Evolutionary conservation across 208 protist genomes (phyloP).

Genomic region (Kentomonas sorsogonicus): DNA sequence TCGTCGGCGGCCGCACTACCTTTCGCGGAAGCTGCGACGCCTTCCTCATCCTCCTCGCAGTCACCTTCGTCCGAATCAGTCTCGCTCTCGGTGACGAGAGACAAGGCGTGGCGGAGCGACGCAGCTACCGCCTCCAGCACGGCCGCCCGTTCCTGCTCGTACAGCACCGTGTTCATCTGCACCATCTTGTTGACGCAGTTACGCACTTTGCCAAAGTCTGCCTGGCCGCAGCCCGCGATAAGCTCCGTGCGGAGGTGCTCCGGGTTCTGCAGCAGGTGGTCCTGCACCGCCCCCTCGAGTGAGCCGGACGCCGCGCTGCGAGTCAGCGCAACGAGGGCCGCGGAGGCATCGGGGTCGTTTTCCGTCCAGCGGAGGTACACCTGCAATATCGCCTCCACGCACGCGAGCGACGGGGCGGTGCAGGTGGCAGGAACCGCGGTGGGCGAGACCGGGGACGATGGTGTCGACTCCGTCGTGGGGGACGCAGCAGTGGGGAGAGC

Average conservation of each 20-base stretch:
- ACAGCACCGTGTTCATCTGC: conserved; percentile 9
- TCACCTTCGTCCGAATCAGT: conserved; percentile 16
- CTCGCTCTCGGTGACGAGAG: conserved; percentile 20
- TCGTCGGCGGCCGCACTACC: background rate
- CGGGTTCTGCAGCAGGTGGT: conserved; percentile 51
- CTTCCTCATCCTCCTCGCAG: background rate
- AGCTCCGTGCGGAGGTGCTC: conserved; percentile 30
- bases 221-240: conserved; percentile 21
- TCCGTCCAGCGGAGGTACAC: too few relatives aligned
- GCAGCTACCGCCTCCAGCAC: conserved; percentile 31
- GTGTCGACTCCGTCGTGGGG: too few relatives aligned
- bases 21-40: background rate
- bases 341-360: too few relatives aligned
- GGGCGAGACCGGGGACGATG: too few relatives aligned
- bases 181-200: conserved; percentile 27
- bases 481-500: too few relatives aligned
- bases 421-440: too few relatives aligned
- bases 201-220: conserved; percentile 39
- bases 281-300: conserved; percentile 31
- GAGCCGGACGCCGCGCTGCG: too few relatives aligned
- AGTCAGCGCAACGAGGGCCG: too few relatives aligned
- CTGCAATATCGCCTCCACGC: too few relatives aligned
- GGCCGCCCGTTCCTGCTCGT: conserved; percentile 20
- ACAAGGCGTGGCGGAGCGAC: conserved; percentile 23
- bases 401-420: too few relatives aligned